Evolutionary conservation across 2,329 filamentous ascomycete genomes (phyloP).

Genomic region (Bipolaris bicolor): DNA sequence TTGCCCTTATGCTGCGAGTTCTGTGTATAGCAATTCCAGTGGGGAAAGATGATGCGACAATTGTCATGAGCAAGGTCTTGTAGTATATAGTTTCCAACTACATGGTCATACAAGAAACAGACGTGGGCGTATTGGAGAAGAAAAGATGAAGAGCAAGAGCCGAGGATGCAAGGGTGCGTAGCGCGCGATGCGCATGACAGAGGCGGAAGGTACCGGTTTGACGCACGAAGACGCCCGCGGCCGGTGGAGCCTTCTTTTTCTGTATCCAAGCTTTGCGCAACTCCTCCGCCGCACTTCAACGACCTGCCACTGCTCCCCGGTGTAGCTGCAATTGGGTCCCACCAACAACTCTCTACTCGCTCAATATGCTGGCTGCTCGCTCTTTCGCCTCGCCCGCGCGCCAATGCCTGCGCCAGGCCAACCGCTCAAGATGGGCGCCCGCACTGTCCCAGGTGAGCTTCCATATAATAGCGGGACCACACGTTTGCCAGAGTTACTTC

Average conservation of each 20-base stretch:
- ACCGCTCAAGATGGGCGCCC: constrained; percentile 55
- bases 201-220: constrained; percentile 12
- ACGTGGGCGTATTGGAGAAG: background rate
- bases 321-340: constrained; percentile 45
- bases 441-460: constrained; percentile 64
- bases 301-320: constrained; percentile 27
- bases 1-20: background rate
- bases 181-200: background rate
- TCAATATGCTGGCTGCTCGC: constrained; percentile 83
- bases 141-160: background rate
- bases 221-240: constrained; percentile 18
- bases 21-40: background rate
- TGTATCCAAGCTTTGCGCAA: constrained; percentile 35
- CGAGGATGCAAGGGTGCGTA: background rate
- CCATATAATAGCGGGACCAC: constrained; percentile 3
- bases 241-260: constrained; percentile 41
- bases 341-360: constrained; percentile 26
- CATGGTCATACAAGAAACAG: background rate
- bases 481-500: background rate
- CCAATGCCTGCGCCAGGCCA: constrained; percentile 76
- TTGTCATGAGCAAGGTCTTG: background rate
- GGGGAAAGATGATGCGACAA: background rate
- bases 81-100: background rate
- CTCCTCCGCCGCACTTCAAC: constrained; percentile 24
- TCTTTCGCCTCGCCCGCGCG: constrained; percentile 76